These are phyloP conservation scores for Pseudohalonectria lignicola DNA, from an alignment of 2,329 filamentous ascomycete species.

Conservation along the genomic window DNA sequence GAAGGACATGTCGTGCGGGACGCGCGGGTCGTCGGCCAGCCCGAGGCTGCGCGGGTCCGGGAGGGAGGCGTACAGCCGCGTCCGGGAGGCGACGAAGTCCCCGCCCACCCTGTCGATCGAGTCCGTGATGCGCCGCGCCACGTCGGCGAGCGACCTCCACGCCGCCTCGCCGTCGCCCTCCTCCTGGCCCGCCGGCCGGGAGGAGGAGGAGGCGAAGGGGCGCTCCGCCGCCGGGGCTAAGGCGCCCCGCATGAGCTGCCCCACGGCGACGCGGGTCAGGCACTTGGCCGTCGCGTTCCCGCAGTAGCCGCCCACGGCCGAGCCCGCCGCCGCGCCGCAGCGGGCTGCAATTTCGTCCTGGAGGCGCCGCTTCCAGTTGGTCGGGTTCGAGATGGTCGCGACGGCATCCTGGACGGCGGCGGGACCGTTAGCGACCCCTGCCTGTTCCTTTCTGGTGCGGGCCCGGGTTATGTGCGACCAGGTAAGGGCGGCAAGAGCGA, in stretches of 20 bases:
- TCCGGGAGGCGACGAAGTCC: conserved; percentile 23
- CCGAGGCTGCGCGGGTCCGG: conserved; percentile 28
- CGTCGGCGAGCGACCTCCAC: conserved; percentile 16
- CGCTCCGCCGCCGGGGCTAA: conserved; percentile 11
- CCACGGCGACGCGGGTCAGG: conserved; percentile 15
- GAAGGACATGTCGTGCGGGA: conserved; percentile 26
- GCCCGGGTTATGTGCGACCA: conserved; percentile 27
- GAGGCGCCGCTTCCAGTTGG: conserved; percentile 25
- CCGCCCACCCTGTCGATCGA: conserved; percentile 27
- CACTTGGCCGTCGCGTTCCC: conserved; percentile 30
- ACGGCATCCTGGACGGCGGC: background rate
- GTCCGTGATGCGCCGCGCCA: conserved; percentile 5
- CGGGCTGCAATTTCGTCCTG: no score
- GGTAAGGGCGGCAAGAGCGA: conserved; percentile 24
- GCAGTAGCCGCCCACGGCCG: conserved; percentile 19
- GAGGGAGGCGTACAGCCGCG: conserved; percentile 22
- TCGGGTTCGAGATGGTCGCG: conserved; percentile 23
- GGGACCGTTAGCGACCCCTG: background rate
- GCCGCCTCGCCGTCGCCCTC: conserved; percentile 10
- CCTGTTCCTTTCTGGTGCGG: conserved; percentile 11
- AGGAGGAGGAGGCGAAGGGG: background rate
- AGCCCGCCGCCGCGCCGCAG: background rate
- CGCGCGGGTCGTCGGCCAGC: conserved; percentile 26
- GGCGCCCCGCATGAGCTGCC: conserved; percentile 10
- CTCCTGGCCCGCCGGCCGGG: conserved; percentile 7